Conservation (phyloP, 108 stramenopile species). For the Schizochytrium sp. region DNA sequence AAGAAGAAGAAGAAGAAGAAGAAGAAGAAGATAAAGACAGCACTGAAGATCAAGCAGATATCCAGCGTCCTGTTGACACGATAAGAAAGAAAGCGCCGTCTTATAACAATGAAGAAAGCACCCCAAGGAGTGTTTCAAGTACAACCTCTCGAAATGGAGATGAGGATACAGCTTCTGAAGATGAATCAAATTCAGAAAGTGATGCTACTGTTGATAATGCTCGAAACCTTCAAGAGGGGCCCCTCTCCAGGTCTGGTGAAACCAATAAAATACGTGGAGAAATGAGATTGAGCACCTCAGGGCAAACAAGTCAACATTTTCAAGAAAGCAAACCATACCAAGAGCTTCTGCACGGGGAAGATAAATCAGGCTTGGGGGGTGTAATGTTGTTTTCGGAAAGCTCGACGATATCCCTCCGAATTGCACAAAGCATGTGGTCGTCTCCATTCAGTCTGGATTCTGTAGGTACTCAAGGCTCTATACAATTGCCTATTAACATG, state of each 20-base stretch:
- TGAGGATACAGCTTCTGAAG: no score
- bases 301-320: neutral
- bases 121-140: no score
- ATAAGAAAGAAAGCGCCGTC: no score
- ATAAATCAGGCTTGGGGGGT: neutral
- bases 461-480: slow-evolving; percentile 5
- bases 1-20: neutral
- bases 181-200: no score
- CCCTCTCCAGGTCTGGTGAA: no score
- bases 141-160: no score
- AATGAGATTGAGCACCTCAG: neutral
- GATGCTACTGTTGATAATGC: no score
- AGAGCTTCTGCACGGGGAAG: neutral
- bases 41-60: neutral
- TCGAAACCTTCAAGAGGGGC: no score
- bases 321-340: no score
- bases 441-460: neutral
- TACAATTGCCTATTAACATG: neutral
- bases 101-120: no score
- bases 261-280: no score
- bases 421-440: slow-evolving; percentile 25
- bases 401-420: neutral
- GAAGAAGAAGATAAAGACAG: neutral
- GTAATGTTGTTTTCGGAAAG: slow-evolving; percentile 45
- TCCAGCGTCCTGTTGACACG: neutral